Conservation (phyloP, 441 rosid species). For the Biscutella laevigata region DNA sequence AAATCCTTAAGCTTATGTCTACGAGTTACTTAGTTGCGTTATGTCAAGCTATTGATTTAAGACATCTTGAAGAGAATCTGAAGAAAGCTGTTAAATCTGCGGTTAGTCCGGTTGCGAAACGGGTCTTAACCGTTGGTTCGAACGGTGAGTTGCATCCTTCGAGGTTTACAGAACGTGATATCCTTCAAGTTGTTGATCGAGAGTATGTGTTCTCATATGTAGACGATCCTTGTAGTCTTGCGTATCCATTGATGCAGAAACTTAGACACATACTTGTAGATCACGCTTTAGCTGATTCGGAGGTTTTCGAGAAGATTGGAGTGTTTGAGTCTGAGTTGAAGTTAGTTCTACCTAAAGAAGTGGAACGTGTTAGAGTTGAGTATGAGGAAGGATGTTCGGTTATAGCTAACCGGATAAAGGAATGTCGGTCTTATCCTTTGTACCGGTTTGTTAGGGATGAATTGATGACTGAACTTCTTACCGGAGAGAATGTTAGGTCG, state of each 20-base stretch:
- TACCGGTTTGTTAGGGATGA: conserved; percentile 35
- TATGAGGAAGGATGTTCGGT: conserved; percentile 28
- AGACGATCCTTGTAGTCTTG: conserved; percentile 42
- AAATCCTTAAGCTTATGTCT: conserved; percentile 47
- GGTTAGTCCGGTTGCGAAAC: conserved; percentile 34
- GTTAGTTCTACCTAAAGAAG: conserved; percentile 31
- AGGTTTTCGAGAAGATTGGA: conserved; percentile 32
- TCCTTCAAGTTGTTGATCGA: conserved; percentile 34
- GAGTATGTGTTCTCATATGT: conserved; percentile 35
- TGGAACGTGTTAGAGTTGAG: conserved; percentile 28
- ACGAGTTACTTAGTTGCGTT: conserved; percentile 38
- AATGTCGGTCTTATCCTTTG: conserved; percentile 46
- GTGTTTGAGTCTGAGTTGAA: conserved; percentile 42
- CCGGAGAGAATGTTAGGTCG: conserved; percentile 39
- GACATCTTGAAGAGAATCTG: conserved; percentile 45
- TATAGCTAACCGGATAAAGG: conserved; percentile 37
- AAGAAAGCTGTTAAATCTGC: conserved; percentile 30
- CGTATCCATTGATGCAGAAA: conserved; percentile 46
- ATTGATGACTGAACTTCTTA: conserved; percentile 30
- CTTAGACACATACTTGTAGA: conserved; percentile 45
- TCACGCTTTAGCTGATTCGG: conserved; percentile 32
- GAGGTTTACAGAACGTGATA: conserved; percentile 34
- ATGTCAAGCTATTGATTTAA: conserved; percentile 41
- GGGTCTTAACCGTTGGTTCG: conserved; percentile 30
- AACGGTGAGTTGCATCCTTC: conserved; percentile 41